A percentile compares a stretch with the other conserved stretches of the same genome.
Conservation (phyloP, 176 grass and related monocot genomes). For the Cymbopogon citratus region DNA sequence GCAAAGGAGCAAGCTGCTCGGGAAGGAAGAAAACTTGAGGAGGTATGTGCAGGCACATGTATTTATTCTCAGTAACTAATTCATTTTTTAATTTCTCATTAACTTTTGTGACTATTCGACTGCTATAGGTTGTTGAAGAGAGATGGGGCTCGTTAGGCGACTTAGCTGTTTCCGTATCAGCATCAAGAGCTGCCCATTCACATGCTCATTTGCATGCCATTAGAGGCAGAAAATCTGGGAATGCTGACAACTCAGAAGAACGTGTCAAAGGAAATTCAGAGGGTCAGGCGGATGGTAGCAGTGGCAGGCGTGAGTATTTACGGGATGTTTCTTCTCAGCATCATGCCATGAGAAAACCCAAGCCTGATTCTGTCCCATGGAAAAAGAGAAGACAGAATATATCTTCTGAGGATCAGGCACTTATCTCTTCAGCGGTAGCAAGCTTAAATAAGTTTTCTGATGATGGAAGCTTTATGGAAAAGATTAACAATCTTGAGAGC, state of each 20-base stretch:
- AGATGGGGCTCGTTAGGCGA: constrained; percentile 77
- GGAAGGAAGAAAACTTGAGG: too few species aligned
- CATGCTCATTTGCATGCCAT: constrained; percentile 81
- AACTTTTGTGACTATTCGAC: neutral
- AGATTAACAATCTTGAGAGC: constrained; percentile 37
- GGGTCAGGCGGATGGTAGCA: constrained; percentile 8
- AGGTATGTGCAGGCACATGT: too few species aligned
- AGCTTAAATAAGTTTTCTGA: constrained; percentile 72
- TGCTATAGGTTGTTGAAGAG: constrained; percentile 66
- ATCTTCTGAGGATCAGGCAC: constrained; percentile 61
- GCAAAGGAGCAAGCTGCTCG: too few species aligned
- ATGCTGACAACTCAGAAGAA: constrained; percentile 38
- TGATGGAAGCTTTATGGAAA: constrained; percentile 90
- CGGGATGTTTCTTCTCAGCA: constrained; percentile 61
- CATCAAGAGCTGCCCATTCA: constrained; percentile 51
- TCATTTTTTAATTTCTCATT: neutral
- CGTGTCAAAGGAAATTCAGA: constrained; percentile 16
- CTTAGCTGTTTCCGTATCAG: constrained; percentile 66
- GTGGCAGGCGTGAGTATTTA: constrained; percentile 51
- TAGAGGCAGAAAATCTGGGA: constrained; percentile 58
- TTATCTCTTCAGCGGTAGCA: constrained; percentile 63
- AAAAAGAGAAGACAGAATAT: constrained; percentile 57
- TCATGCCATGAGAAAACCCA: constrained; percentile 78
- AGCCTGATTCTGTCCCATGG: constrained; percentile 66
- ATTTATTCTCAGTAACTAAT: neutral